Conservation (phyloP, 2,329 filamentous ascomycete genomes). For the Fusarium sp. region DNA sequence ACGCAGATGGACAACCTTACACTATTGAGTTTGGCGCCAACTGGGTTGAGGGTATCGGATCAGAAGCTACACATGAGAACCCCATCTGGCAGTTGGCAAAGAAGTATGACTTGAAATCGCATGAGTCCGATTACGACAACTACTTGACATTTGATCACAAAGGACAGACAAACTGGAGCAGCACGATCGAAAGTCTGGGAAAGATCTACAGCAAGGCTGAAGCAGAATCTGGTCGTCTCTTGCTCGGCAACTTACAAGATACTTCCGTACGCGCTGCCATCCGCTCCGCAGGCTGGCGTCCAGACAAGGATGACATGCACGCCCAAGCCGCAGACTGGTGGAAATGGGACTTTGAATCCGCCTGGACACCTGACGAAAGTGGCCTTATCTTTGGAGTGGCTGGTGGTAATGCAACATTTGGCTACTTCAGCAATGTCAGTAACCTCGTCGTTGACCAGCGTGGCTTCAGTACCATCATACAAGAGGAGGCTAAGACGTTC, state of each 20-base stretch:
- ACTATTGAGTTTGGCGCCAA: slow-evolving; percentile 74
- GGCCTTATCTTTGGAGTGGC: slow-evolving; percentile 65
- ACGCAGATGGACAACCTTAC: slow-evolving; percentile 61
- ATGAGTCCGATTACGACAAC: slow-evolving; percentile 66
- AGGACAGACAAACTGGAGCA: slow-evolving; percentile 61
- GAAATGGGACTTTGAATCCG: slow-evolving; percentile 67
- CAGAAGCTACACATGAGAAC: slow-evolving; percentile 56
- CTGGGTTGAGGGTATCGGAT: slow-evolving; percentile 58
- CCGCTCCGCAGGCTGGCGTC: slow-evolving; percentile 70
- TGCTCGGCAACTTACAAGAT: slow-evolving; percentile 70
- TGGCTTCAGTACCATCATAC: slow-evolving; percentile 68
- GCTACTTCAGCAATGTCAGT: slow-evolving; percentile 69
- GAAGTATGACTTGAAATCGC: slow-evolving; percentile 66
- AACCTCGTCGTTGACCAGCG: slow-evolving; percentile 70
- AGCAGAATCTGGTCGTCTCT: slow-evolving; percentile 65
- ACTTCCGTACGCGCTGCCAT: slow-evolving; percentile 67
- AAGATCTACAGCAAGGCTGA: slow-evolving; percentile 56
- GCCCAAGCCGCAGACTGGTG: slow-evolving; percentile 68
- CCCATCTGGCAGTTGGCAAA: slow-evolving; percentile 71
- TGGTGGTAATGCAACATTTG: slow-evolving; percentile 69
- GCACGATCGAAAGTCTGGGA: slow-evolving; percentile 62
- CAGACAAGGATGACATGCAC: slow-evolving; percentile 59
- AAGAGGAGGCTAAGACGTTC: slow-evolving; percentile 66
- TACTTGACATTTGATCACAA: slow-evolving; percentile 69
- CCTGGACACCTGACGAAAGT: slow-evolving; percentile 64